Evolutionary conservation across 2,329 filamentous ascomycete genomes (phyloP).

Genomic region (Neonectria hederae): DNA sequence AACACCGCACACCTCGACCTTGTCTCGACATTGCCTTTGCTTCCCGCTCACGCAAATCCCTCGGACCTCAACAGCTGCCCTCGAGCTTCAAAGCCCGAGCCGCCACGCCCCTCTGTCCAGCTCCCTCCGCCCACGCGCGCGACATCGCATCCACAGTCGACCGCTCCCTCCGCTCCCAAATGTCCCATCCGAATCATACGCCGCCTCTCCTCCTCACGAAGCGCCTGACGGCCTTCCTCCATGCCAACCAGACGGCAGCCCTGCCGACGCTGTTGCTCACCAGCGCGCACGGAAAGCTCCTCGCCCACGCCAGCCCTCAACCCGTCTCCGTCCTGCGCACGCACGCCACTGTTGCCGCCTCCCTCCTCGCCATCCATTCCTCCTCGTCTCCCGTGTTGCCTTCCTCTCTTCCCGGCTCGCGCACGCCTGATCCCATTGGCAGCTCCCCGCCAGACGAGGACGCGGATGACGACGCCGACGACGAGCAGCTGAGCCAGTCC

Average conservation of each 20-base stretch:
- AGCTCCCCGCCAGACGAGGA: constrained; percentile 39
- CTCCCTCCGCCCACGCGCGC: not conserved
- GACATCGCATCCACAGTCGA: not conserved
- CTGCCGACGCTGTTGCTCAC: constrained; percentile 69
- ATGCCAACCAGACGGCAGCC: constrained; percentile 64
- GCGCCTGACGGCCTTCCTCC: constrained; percentile 70
- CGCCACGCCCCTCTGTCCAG: not conserved
- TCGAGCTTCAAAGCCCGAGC: not conserved
- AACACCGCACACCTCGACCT: not conserved
- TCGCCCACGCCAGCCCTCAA: constrained; percentile 67
- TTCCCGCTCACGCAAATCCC: constrained; percentile 6
- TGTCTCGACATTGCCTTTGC: not conserved
- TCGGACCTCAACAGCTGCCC: constrained; percentile 6
- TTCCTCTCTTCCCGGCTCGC: constrained; percentile 52
- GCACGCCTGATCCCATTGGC: constrained; percentile 41
- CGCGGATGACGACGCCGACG: constrained; percentile 40
- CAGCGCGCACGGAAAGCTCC: constrained; percentile 69
- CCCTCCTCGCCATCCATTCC: constrained; percentile 68
- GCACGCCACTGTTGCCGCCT: constrained; percentile 71
- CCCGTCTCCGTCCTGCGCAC: constrained; percentile 67
- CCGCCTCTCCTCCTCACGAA: constrained; percentile 72
- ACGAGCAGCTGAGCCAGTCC: constrained; percentile 39
- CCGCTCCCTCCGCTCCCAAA: constrained; percentile 28
- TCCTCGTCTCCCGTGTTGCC: constrained; percentile 54
- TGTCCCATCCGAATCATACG: constrained; percentile 53